phyloP scores from a whole-genome alignment of 768 basidiomycete species.

The Leccinum arenicola region DNA sequence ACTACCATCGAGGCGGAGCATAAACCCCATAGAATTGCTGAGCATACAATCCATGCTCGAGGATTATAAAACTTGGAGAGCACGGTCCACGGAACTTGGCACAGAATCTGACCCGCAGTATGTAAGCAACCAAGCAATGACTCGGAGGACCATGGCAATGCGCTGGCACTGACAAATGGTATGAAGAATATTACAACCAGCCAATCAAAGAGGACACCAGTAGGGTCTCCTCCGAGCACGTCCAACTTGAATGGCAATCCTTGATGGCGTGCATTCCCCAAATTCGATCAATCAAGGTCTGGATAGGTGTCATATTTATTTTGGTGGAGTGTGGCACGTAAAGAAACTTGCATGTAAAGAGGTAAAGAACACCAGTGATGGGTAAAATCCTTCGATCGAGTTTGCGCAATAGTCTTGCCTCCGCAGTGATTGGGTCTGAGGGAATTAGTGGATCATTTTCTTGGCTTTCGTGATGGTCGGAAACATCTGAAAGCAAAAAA shows the following conservation, averaged over 20 bases:
- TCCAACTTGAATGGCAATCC: slow-evolving; percentile 69
- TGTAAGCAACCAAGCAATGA: not conserved
- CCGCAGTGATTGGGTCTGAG: slow-evolving; percentile 33
- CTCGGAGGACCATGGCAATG: slow-evolving; percentile 8
- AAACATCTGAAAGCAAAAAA: slow-evolving; percentile 3
- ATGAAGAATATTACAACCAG: slow-evolving; percentile 75
- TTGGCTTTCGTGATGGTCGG: not conserved
- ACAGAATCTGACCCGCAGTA: slow-evolving; percentile 50
- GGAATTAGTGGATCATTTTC: slow-evolving; percentile 22
- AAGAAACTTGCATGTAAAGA: slow-evolving; percentile 64
- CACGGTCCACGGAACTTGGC: slow-evolving; percentile 66
- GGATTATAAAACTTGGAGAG: slow-evolving; percentile 67
- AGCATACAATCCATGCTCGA: slow-evolving; percentile 64
- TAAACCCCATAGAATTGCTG: slow-evolving; percentile 71
- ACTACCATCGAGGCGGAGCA: slow-evolving; percentile 76
- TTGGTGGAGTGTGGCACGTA: not conserved
- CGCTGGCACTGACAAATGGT: slow-evolving; percentile 56
- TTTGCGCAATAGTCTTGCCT: slow-evolving; percentile 57
- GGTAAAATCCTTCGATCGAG: slow-evolving; percentile 68
- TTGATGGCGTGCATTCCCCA: slow-evolving; percentile 80
- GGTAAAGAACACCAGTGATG: slow-evolving; percentile 65
- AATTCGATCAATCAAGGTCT: slow-evolving; percentile 71
- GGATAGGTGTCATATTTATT: not conserved
- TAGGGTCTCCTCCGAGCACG: slow-evolving; percentile 62
- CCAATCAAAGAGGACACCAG: slow-evolving; percentile 74